A percentile compares a stretch with the other conserved stretches of the same genome.
Conservation (phyloP, 2,329 filamentous ascomycete genomes). For the Arachnopeziza araneosa region DNA sequence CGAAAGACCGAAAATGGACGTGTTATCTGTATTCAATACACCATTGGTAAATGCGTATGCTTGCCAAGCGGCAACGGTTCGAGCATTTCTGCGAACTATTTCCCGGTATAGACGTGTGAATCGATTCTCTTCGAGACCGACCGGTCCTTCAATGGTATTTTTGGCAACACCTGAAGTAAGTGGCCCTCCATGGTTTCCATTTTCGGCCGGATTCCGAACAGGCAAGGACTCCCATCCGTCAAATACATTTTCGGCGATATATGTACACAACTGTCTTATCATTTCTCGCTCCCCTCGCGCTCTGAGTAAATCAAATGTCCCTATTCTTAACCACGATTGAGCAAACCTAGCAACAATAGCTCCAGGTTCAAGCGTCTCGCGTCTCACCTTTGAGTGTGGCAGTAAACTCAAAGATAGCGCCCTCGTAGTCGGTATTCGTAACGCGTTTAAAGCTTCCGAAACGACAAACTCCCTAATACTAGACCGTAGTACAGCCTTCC, state of each 20-base stretch:
- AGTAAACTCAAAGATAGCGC: slow-evolving; percentile 77
- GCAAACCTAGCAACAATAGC: slow-evolving; percentile 92
- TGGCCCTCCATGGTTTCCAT: slow-evolving; percentile 39
- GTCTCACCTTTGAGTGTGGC: slow-evolving; percentile 64
- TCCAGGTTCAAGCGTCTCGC: slow-evolving; percentile 81
- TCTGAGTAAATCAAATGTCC: slow-evolving; percentile 91
- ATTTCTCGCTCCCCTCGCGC: slow-evolving; percentile 72
- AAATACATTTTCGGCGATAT: slow-evolving; percentile 82
- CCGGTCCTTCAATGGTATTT: slow-evolving; percentile 59
- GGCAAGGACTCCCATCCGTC: slow-evolving; percentile 83
- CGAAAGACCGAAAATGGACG: slow-evolving; percentile 79
- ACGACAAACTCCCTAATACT: slow-evolving; percentile 94
- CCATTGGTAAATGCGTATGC: slow-evolving; percentile 99
- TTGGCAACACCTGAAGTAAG: slow-evolving; percentile 43
- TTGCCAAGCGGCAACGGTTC: slow-evolving; percentile 89
- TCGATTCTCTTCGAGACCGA: slow-evolving; percentile 71
- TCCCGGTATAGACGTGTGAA: slow-evolving; percentile 85
- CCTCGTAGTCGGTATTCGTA: slow-evolving; percentile 80
- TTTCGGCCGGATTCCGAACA: slow-evolving; percentile 46
- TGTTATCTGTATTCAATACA: slow-evolving; percentile 97
- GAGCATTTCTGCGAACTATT: slow-evolving; percentile 77
- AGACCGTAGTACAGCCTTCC: slow-evolving; percentile 85
- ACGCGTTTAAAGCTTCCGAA: slow-evolving; percentile 79
- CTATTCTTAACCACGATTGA: slow-evolving; percentile 83
- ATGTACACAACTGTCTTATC: slow-evolving; percentile 70